Evolutionary conservation across 768 basidiomycete genomes (phyloP).

Genomic region (Megacollybia marginata): DNA sequence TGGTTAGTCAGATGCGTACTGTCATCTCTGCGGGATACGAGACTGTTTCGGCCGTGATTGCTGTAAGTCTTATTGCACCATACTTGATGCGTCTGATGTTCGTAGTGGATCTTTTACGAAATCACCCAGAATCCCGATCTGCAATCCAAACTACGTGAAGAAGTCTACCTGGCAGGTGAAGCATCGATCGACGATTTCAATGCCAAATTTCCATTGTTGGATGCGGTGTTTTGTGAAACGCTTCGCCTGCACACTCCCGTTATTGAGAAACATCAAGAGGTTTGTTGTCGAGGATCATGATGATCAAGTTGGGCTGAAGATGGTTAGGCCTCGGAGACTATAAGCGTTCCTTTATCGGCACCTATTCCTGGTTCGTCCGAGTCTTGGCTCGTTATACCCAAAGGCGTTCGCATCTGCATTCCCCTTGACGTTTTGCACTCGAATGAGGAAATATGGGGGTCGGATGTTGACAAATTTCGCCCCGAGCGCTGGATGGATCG

Average conservation of each 20-base stretch:
- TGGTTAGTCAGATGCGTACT: constrained; percentile 56
- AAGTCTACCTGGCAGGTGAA: constrained; percentile 36
- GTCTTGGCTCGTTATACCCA: constrained; percentile 40
- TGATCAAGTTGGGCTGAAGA: background rate
- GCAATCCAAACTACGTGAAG: constrained; percentile 52
- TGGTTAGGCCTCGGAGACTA: constrained; percentile 41
- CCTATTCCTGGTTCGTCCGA: constrained; percentile 39
- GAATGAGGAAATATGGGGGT: constrained; percentile 50
- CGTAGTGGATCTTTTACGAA: constrained; percentile 61
- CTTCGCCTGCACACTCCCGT: constrained; percentile 57
- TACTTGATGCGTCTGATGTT: background rate
- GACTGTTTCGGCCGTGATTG: constrained; percentile 26
- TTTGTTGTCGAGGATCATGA: constrained; percentile 6
- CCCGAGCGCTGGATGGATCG: constrained; percentile 58
- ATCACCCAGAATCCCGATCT: constrained; percentile 42
- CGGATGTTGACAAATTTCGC: constrained; percentile 47
- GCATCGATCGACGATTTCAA: constrained; percentile 47
- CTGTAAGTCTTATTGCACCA: constrained; percentile 15
- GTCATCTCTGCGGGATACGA: constrained; percentile 51
- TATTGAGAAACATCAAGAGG: constrained; percentile 61
- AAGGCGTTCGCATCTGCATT: constrained; percentile 47
- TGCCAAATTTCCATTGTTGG: constrained; percentile 43
- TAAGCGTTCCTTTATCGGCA: constrained; percentile 45
- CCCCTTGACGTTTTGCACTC: constrained; percentile 52
- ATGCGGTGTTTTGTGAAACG: constrained; percentile 56